Base-by-base conservation (phyloP, 257 asterid species). In the Solanum tacnaense region DNA sequence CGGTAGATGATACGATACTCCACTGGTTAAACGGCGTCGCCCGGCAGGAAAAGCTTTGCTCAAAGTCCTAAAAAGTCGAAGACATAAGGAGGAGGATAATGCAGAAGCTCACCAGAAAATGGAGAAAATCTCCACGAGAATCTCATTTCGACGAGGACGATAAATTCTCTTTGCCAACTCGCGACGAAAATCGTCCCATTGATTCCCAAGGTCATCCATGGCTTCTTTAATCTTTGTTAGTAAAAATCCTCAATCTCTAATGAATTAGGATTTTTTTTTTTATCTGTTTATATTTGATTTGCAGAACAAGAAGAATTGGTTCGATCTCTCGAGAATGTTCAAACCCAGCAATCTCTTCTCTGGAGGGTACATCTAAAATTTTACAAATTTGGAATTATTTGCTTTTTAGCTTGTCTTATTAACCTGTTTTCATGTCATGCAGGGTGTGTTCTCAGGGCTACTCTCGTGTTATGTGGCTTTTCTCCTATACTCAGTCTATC, bases 221-320 rank as follows among this genome's bases (percentile, higher is more conserved):
- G 7, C 18, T 25, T 56, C 36, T 31, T 39, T 38, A 76, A 38
- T 38, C 34, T 3, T 76, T 76, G 52, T 76, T 76, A 10, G 52
- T 36, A 44, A 35, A 83, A 35, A 13, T 46, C 89, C 65, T 15
- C 68, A 8, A 29, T 46, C 13, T 52, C 44, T 85, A 75, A 29
- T 27, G 35, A 21, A 56, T 58, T 88, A 76, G 58, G 73, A 75
- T 84, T 89, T 89, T 70, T 32, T 32, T 52, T 56, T 52, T 52
- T 52, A 85, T 29, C 62, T n/a, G 73, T 72, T 82, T 79, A 34
- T 32, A 84, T 41, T 87, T 62, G 32, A 71, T 87, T 2, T 92
- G 88, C 92, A 96, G 99, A 96, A 91, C 98, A 96, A 91, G 99
- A 96, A 91, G 96, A 96, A 85, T 88, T 96, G 89, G 93, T 96